Evolutionary conservation across 768 basidiomycete species (phyloP).

Genomic region (Mycena belliarum): DNA sequence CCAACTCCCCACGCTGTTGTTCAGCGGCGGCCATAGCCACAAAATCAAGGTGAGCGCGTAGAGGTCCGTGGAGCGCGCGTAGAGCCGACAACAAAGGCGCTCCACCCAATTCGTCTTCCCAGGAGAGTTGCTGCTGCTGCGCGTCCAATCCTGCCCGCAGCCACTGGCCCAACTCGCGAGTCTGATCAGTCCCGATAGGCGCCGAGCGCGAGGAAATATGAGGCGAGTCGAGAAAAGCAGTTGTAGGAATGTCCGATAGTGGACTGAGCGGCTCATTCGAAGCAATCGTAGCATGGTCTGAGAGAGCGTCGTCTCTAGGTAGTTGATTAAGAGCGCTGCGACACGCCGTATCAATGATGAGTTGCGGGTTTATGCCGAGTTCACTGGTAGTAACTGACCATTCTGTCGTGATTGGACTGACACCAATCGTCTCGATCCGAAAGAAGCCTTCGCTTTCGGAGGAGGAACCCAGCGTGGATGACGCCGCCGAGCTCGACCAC

Average conservation of each 20-base stretch:
- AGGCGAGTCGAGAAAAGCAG: no score
- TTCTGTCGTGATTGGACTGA: background rate
- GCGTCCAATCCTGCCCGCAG: no score
- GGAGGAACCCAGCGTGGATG: background rate
- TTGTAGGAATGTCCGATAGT: no score
- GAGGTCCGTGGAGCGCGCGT: background rate
- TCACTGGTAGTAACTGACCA: background rate
- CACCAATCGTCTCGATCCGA: no score
- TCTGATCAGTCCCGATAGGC: no score
- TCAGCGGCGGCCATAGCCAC: background rate
- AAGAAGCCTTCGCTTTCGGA: background rate
- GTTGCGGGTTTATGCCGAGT: background rate
- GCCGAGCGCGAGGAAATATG: no score
- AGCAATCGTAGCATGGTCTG: no score
- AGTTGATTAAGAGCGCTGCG: background rate
- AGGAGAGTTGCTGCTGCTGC: no score
- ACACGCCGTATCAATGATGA: background rate
- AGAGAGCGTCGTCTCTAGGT: background rate
- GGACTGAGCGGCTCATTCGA: no score
- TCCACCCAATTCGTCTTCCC: background rate
- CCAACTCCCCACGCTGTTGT: background rate
- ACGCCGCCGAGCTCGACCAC: background rate
- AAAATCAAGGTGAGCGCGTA: background rate
- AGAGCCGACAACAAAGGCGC: background rate
- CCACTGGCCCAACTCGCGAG: background rate